phyloP scores from a whole-genome alignment of 352 stramenopile species.

The Globisporangium spinosum region DNA sequence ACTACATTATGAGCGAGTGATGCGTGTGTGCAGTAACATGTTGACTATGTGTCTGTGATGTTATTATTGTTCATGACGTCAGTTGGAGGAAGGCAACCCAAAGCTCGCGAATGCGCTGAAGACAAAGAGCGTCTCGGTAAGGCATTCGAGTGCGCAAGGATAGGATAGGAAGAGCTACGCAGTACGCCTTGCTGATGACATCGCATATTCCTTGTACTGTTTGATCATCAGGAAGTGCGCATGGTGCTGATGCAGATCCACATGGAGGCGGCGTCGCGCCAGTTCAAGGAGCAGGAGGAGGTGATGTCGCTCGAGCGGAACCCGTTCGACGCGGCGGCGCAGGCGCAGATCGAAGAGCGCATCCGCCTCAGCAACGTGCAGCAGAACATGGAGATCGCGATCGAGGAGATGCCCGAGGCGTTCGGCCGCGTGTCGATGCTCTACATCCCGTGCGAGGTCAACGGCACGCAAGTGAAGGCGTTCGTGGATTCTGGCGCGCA shows the following conservation, averaged over 20 bases:
- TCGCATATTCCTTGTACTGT: background rate
- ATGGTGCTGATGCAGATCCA: slow-evolving; percentile 84
- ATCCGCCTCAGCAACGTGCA: slow-evolving; percentile 85
- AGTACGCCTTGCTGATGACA: background rate
- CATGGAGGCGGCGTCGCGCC: slow-evolving; percentile 74
- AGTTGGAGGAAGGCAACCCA: slow-evolving; percentile 63
- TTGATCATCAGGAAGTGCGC: slow-evolving; percentile 56
- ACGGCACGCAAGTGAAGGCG: slow-evolving; percentile 80
- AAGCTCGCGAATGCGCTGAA: slow-evolving; percentile 61
- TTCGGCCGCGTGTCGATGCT: slow-evolving; percentile 88
- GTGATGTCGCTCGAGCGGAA: slow-evolving; percentile 63
- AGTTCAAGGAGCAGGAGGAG: slow-evolving; percentile 81
- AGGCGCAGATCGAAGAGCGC: slow-evolving; percentile 80
- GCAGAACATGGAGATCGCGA: slow-evolving; percentile 88
- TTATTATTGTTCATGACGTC: background rate
- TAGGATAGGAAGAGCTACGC: background rate
- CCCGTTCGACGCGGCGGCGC: slow-evolving; percentile 69
- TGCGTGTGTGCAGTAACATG: background rate
- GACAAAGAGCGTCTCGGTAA: slow-evolving; percentile 64
- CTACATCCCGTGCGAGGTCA: slow-evolving; percentile 86
- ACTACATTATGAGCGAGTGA: background rate
- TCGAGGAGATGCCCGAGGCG: slow-evolving; percentile 85
- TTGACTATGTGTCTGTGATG: background rate
- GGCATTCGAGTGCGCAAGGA: background rate
- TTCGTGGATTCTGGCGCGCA: slow-evolving; percentile 90